Conservation (phyloP, 345 rosid genomes). For the Rhodamnia rubescens region DNA sequence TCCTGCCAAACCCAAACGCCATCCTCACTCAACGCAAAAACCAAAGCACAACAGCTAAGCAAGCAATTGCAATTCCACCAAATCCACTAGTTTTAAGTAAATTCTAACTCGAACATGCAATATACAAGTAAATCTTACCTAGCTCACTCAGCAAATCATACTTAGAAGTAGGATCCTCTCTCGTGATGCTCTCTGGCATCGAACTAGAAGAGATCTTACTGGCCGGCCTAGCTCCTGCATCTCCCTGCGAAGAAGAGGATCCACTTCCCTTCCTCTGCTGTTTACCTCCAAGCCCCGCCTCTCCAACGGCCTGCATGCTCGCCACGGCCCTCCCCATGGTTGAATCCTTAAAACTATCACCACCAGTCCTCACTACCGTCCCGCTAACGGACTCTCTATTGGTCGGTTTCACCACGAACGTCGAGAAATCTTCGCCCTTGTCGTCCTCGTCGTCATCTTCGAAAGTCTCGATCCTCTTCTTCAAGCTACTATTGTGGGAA, state of each 20-base stretch:
- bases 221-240: conserved; percentile 26
- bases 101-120: not conserved
- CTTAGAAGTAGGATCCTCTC: conserved; percentile 89
- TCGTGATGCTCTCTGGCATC: conserved; percentile 72
- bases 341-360: conserved; percentile 22
- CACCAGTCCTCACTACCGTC: conserved; percentile 43
- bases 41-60: not conserved
- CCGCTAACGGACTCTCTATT: conserved; percentile 30
- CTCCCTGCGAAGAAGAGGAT: conserved; percentile 28
- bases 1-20: conserved; percentile 40
- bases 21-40: not conserved
- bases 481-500: conserved; percentile 8
- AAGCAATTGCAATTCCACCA: not conserved
- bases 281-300: conserved; percentile 40
- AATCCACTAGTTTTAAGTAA: not conserved
- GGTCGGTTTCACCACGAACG: conserved; percentile 67
- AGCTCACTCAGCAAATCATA: conserved; percentile 93
- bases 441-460: conserved; percentile 41
- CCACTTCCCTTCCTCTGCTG: conserved; percentile 26
- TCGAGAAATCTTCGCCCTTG: conserved; percentile 48
- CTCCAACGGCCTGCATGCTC: conserved; percentile 41
- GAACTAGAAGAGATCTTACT: conserved; percentile 74
- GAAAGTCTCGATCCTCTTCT: conserved; percentile 18
- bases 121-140: conserved; percentile 28
- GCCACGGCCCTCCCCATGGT: conserved; percentile 55